Base-by-base conservation (phyloP, 75 land plant genomes). In the Sequoiadendron giganteum region DNA sequence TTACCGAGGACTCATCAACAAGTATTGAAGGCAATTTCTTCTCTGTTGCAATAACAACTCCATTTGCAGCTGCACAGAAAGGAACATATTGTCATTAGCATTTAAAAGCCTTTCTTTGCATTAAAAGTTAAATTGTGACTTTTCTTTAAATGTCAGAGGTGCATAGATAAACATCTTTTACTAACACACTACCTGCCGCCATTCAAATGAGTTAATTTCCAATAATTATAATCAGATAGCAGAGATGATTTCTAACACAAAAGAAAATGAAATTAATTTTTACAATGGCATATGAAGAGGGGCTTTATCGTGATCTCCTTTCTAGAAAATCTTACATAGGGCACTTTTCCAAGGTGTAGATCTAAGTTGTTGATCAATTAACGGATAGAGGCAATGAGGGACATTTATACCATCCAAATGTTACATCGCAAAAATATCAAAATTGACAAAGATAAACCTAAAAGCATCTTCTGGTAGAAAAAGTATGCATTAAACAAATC, bases 41-140 rank as follows among this genome's bases (percentile, higher is more conserved):
- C 90, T 98, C 99, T 32, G 99, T 98, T 45, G 99, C 99, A 90
- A 98, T 95, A 28, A 98, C 97, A 84, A 98, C 99, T 77, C 99
- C 99, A 95, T 98, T 97, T 18, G 99, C 92, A 92, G 99, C 99
- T 98, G 95, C 88, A 94, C 18, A 86, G 1, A 72, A 89, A 89
- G 38, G 75, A 61, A 88, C 7, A 38, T 10, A 25, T 38, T 80
- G 87, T 80, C 19, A 82, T 42, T 42, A 21, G 49, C 48, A 82
- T 47, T 82, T 2, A 82, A 47, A 82, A 11, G 52, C 34, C 32
- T 42, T 25, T 10, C 11, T 43, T 28, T 82, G 84, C 10, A 82
- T 39, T 47, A 82, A 30, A 9, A 82, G n/a, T 47, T 82, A 25
- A n/a, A 43, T 82, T 54, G 7, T 47, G 52, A 82, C 47, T 82